Evolutionary conservation across 2,329 filamentous ascomycete species (phyloP).

Genomic region (Penicillium oxalicum): DNA sequence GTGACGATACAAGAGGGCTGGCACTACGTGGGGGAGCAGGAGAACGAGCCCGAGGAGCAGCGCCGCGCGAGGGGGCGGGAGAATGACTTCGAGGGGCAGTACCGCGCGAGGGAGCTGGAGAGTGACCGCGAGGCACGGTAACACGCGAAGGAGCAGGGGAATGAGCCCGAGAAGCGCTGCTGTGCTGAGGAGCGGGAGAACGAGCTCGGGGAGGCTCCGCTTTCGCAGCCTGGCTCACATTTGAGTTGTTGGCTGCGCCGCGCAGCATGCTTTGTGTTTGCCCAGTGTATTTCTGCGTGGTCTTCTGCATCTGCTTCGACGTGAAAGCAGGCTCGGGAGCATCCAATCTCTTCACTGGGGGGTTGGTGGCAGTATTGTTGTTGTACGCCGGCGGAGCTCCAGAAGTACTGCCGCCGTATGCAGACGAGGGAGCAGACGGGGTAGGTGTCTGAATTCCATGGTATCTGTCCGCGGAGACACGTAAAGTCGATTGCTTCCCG

Average conservation of each 20-base stretch:
- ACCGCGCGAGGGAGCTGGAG: slow-evolving; percentile 45
- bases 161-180: slow-evolving; percentile 21
- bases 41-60: slow-evolving; percentile 27
- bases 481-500: slow-evolving; percentile 68
- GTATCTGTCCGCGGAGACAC: slow-evolving; percentile 94
- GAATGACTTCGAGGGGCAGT: slow-evolving; percentile 26
- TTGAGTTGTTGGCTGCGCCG: slow-evolving; percentile 42
- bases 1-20: slow-evolving; percentile 27
- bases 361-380: slow-evolving; percentile 28
- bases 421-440: slow-evolving; percentile 41
- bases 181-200: slow-evolving; percentile 47
- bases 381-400: slow-evolving; percentile 77
- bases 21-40: slow-evolving; percentile 48
- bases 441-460: slow-evolving; percentile 85
- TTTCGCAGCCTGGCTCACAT: slow-evolving; percentile 45
- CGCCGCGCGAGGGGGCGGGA: slow-evolving; percentile 15
- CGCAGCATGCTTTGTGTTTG: slow-evolving; percentile 75
- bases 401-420: slow-evolving; percentile 26
- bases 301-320: slow-evolving; percentile 89
- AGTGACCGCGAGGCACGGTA: slow-evolving; percentile 22
- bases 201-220: slow-evolving; percentile 36
- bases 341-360: slow-evolving; percentile 70
- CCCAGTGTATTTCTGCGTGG: slow-evolving; percentile 78
- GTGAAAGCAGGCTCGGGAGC: slow-evolving; percentile 90
- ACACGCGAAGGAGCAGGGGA: slow-evolving; percentile 45